Conservation (phyloP, 768 basidiomycete species). For the Lanmaoa rubissima region DNA sequence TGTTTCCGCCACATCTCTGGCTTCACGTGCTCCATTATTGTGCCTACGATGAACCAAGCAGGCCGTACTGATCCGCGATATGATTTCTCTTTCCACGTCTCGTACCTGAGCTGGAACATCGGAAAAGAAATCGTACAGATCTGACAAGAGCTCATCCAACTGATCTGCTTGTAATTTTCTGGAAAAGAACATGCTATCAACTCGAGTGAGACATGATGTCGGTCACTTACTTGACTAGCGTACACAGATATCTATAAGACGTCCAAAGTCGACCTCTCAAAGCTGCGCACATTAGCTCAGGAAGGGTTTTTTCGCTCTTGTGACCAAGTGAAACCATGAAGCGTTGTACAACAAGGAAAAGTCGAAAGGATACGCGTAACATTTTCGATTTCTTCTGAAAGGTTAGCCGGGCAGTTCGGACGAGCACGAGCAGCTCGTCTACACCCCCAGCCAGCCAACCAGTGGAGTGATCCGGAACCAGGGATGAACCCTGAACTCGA, state of each 20-base stretch:
- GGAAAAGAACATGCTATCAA: constrained; percentile 17
- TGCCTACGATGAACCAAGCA: constrained; percentile 19
- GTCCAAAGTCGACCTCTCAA: constrained; percentile 44
- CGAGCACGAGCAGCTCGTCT: constrained; percentile 30
- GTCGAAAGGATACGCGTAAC: constrained; percentile 47
- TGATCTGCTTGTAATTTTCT: constrained; percentile 43
- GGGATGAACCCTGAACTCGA: constrained; percentile 31
- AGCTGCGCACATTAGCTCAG: constrained; percentile 44
- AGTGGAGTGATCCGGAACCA: constrained; percentile 13
- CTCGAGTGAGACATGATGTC: not conserved
- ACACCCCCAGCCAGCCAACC: constrained; percentile 30
- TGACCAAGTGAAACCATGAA: constrained; percentile 46
- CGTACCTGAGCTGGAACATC: constrained; percentile 33
- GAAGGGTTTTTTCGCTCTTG: constrained; percentile 34
- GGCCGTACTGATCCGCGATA: constrained; percentile 25
- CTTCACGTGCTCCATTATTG: constrained; percentile 16
- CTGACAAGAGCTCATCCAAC: constrained; percentile 38
- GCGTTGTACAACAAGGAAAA: constrained; percentile 43
- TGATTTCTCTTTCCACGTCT: constrained; percentile 33
- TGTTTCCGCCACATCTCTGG: constrained; percentile 18
- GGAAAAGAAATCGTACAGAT: constrained; percentile 40
- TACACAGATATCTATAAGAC: constrained; percentile 45
- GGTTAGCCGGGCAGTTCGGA: constrained; percentile 39
- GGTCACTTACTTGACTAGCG: constrained; percentile 46
- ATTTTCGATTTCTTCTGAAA: constrained; percentile 34